Base-by-base conservation (phyloP, 2,329 filamentous ascomycete species). In the Trematosphaeria pertusa region DNA sequence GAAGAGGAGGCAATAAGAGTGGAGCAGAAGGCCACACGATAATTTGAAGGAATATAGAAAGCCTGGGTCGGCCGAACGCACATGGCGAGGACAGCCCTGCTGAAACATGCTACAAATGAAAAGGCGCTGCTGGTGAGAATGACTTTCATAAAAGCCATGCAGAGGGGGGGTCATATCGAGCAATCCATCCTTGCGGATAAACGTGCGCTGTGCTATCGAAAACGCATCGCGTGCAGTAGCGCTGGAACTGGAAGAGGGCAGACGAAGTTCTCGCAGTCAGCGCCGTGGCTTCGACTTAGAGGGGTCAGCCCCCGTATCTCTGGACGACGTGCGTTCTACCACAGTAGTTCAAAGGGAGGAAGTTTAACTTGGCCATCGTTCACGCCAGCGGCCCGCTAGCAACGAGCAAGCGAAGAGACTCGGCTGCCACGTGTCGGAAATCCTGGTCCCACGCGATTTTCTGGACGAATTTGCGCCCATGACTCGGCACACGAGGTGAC, bases 321-420 rank as follows among this genome's bases (percentile, higher is more conserved):
- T n/a, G n/a, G n/a, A n/a, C n/a, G n/a, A n/a, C n/a, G n/a, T n/a
- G n/a, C n/a, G n/a, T n/a, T n/a, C n/a, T n/a, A n/a, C n/a, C n/a
- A n/a, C n/a, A n/a, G n/a, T n/a, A n/a, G n/a, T n/a, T n/a, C n/a
- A n/a, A n/a, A n/a, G n/a, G n/a, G n/a, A n/a, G n/a, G n/a, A n/a
- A n/a, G n/a, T n/a, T n/a, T n/a, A n/a, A n/a, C n/a, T n/a, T 28
- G 43, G 34, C 45, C 49, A 43, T 53, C 49, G 56, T 65, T 65
- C 60, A 62, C 63, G 61, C 63, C 60, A 66, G 61, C 58, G 59
- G 62, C 53, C 61, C 61, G 61, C 58, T 56, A 57, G 53, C 48
- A 48, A 60, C 6, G 8, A 17, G n/a, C n/a, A n/a, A n/a, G n/a
- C n/a, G 18, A 52, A 62, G 56, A 51, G 48, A 59, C 56, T 62